These are phyloP conservation scores for Apiotrichum mycotoxinovorans DNA, from an alignment of 1,284 basidiomycete genomes.

Conservation along the genomic window DNA sequence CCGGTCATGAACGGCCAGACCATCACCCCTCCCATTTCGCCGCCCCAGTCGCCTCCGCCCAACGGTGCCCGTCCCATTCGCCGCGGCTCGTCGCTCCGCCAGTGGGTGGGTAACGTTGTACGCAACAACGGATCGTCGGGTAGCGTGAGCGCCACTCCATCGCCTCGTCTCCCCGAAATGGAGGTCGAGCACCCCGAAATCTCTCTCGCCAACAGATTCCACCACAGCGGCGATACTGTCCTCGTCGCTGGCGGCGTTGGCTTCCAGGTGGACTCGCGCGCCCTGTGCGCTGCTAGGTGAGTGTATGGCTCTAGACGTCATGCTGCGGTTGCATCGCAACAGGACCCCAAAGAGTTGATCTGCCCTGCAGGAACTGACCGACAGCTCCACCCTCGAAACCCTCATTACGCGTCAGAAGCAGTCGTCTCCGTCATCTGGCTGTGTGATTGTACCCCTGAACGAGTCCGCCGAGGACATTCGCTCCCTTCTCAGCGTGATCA, in stretches of 20 bases:
- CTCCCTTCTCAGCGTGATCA: not conserved
- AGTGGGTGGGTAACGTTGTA: not conserved
- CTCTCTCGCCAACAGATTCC: not conserved
- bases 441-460: not conserved
- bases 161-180: not conserved
- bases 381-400: not conserved
- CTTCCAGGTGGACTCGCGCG: constrained; percentile 3
- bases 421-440: not conserved
- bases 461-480: not conserved
- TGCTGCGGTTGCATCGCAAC: no score
- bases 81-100: not conserved
- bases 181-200: not conserved
- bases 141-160: not conserved
- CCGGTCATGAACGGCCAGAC: no score
- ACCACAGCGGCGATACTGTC: not conserved
- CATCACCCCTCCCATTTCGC: no score
- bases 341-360: no score
- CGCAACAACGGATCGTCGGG: not conserved
- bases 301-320: not conserved
- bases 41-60: no score
- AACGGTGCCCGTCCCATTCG: not conserved
- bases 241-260: not conserved
- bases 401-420: not conserved
- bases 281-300: not conserved
- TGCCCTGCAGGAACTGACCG: not conserved